These are phyloP conservation scores for Lentinula guzmanii DNA, from an alignment of 768 basidiomycete species.

Conservation along the genomic window DNA sequence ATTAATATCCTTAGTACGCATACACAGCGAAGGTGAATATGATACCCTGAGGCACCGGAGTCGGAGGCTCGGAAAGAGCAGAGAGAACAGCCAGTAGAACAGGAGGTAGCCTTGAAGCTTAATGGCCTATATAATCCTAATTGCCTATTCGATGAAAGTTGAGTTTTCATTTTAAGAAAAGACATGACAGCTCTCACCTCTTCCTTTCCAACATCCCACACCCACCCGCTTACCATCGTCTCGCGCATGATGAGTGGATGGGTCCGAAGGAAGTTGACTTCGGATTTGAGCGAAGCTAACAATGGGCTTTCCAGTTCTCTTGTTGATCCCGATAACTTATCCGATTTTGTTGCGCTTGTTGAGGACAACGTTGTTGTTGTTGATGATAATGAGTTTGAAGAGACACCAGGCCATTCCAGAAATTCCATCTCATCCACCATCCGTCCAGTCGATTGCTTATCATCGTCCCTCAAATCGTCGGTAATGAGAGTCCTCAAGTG, in stretches of 20 bases:
- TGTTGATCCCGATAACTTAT: background rate
- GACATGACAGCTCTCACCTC: constrained; percentile 26
- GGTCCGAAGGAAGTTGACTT: constrained; percentile 38
- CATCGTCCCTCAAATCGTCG: constrained; percentile 14
- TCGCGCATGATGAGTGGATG: constrained; percentile 33
- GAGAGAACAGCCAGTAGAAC: too few relatives aligned
- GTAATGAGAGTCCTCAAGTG: constrained; percentile 31
- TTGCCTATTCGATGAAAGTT: too few relatives aligned
- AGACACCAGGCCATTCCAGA: constrained; percentile 21
- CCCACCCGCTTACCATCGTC: constrained; percentile 41
- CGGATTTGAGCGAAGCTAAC: constrained; percentile 32
- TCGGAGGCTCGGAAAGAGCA: too few relatives aligned
- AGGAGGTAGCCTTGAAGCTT: too few relatives aligned
- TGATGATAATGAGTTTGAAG: background rate
- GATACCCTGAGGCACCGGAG: too few relatives aligned
- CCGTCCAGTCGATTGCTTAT: constrained; percentile 14
- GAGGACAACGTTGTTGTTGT: background rate
- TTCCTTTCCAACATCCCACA: constrained; percentile 46
- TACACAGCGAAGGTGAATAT: too few relatives aligned
- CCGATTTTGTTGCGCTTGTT: background rate
- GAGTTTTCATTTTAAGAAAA: too few relatives aligned
- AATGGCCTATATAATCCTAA: too few relatives aligned
- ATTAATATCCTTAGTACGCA: too few relatives aligned
- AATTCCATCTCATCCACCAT: constrained; percentile 34
- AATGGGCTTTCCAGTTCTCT: constrained; percentile 6